Percentiles rank a stretch among this genome's conserved stretches.
Conservation (phyloP, 768 basidiomycete species). For the Cystofilobasidium capitatum region DNA sequence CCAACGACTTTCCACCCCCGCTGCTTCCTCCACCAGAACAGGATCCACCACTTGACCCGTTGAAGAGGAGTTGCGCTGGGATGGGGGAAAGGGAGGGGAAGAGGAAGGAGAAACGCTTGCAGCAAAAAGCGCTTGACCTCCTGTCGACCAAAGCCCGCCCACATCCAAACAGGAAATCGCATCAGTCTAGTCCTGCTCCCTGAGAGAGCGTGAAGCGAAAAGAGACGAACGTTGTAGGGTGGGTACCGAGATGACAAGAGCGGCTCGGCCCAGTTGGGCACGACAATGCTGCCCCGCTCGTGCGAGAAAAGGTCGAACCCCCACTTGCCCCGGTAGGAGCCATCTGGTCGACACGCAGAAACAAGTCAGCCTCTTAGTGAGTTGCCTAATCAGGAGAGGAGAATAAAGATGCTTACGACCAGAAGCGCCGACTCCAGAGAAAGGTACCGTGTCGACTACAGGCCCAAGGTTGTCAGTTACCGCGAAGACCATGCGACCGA, state of each 20-base stretch:
- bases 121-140: background rate
- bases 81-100: background rate
- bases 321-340: conserved; percentile 19
- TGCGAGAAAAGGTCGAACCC: conserved; percentile 25
- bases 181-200: background rate
- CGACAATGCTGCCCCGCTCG: conserved; percentile 5
- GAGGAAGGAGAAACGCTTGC: conserved; percentile 8
- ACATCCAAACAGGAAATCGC: background rate
- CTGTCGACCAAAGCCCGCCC: background rate
- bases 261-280: conserved; percentile 5
- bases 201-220: no score
- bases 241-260: conserved; percentile 18
- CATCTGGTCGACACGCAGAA: background rate
- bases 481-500: background rate
- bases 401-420: conserved; percentile 7
- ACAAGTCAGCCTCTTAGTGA: background rate
- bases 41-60: background rate
- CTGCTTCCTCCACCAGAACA: background rate
- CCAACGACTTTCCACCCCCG: background rate
- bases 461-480: background rate
- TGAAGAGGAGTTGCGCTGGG: background rate
- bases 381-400: no score
- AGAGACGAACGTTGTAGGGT: conserved; percentile 5
- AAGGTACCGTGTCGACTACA: conserved; percentile 9
- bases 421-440: conserved; percentile 17